phyloP scores from a whole-genome alignment of 495 filamentous ascomycete species.

The Talaromyces stipitatus region DNA sequence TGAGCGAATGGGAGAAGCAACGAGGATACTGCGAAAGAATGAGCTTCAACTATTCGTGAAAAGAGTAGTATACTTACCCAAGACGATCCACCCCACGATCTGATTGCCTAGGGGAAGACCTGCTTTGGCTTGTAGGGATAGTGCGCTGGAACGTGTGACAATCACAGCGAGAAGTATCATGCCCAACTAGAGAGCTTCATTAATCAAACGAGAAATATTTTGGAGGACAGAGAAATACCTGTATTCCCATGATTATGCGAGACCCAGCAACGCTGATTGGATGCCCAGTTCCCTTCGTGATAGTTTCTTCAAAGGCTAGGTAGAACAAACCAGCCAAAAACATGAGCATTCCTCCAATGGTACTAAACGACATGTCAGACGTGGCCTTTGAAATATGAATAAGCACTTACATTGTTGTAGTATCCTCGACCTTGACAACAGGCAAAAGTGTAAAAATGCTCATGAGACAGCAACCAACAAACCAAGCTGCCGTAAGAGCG shows the following conservation, averaged over 20 bases:
- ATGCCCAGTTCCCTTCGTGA: constrained; percentile 37
- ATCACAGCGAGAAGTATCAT: constrained; percentile 75
- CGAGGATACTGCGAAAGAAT: constrained; percentile 50
- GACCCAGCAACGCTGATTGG: constrained; percentile 34
- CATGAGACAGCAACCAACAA: constrained; percentile 69
- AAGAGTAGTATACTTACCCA: constrained; percentile 48
- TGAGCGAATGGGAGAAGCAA: constrained; percentile 76
- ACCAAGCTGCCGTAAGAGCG: constrained; percentile 64
- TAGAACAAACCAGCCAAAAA: constrained; percentile 71
- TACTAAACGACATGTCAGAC: constrained; percentile 40
- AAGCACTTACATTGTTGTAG: constrained; percentile 63
- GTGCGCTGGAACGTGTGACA: constrained; percentile 74
- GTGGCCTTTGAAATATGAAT: neutral
- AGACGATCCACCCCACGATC: constrained; percentile 73
- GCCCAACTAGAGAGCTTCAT: constrained; percentile 47
- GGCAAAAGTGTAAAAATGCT: constrained; percentile 85
- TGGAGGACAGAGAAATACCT: constrained; percentile 27
- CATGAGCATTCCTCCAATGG: constrained; percentile 74
- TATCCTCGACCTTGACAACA: constrained; percentile 74
- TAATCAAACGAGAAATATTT: neutral
- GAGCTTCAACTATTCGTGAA: neutral
- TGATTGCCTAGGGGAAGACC: constrained; percentile 91
- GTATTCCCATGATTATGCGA: constrained; percentile 48
- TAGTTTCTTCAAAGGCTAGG: constrained; percentile 68
- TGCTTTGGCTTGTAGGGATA: constrained; percentile 75